phyloP scores from a whole-genome alignment of 768 basidiomycete species.

The Mycena latifolia region DNA sequence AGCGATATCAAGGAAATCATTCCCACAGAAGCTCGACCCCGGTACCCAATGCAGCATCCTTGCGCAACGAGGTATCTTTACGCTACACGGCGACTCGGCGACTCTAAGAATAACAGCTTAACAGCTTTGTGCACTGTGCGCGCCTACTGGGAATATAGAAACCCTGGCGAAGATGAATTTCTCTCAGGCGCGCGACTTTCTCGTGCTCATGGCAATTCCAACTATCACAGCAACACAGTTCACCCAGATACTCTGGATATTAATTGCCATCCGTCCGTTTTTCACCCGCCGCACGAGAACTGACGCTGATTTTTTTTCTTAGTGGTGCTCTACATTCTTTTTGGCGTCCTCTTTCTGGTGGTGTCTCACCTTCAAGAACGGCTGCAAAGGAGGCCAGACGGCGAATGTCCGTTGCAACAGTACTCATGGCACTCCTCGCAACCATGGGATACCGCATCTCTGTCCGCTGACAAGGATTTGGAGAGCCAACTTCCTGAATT shows the following conservation, averaged over 20 bases:
- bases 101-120: background rate
- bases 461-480: constrained; percentile 13
- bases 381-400: constrained; percentile 23
- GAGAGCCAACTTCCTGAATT: constrained; percentile 10
- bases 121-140: background rate
- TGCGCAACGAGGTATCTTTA: too few relatives aligned
- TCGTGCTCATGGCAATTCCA: background rate
- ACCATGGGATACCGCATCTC: constrained; percentile 2
- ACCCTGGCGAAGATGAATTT: background rate
- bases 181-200: too few relatives aligned
- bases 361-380: constrained; percentile 34
- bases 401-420: constrained; percentile 9
- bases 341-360: constrained; percentile 30
- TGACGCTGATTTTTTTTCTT: background rate
- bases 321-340: constrained; percentile 38
- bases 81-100: too few relatives aligned
- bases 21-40: too few relatives aligned
- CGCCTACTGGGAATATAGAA: too few relatives aligned
- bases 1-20: too few relatives aligned
- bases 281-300: background rate
- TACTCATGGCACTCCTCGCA: constrained; percentile 6
- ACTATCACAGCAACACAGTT: constrained; percentile 20
- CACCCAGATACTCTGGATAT: constrained; percentile 33
- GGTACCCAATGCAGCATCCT: too few relatives aligned
- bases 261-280: constrained; percentile 26